These are phyloP conservation scores for Exobasidium rhododendri DNA, from an alignment of 1,284 basidiomycete genomes.

Conservation along the genomic window DNA sequence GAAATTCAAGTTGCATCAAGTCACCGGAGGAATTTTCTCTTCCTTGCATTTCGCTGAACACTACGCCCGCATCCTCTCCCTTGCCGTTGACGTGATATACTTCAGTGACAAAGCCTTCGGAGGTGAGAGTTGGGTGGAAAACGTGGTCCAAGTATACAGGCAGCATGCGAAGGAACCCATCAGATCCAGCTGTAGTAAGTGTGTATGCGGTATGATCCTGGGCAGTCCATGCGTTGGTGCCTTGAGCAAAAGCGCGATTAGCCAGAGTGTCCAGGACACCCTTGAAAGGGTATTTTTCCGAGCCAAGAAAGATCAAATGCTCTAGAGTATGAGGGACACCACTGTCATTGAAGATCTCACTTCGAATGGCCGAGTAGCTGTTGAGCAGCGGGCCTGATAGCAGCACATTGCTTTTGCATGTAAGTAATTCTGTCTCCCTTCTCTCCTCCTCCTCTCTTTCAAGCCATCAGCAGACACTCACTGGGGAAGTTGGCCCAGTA, in stretches of 20 bases:
- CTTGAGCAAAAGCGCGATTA: slow-evolving; percentile 86
- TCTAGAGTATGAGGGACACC: slow-evolving; percentile 52
- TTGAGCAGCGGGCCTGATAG: slow-evolving; percentile 66
- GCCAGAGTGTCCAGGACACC: slow-evolving; percentile 96
- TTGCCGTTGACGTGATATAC: slow-evolving; percentile 74
- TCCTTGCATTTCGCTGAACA: slow-evolving; percentile 84
- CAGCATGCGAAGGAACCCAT: slow-evolving; percentile 89
- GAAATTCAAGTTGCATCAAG: slow-evolving; percentile 70
- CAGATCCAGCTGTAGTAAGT: slow-evolving; percentile 91
- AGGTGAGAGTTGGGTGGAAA: slow-evolving; percentile 89
- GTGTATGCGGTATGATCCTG: slow-evolving; percentile 73
- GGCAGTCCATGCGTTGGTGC: slow-evolving; percentile 68
- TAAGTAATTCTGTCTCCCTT: not conserved
- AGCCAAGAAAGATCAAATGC: slow-evolving; percentile 52
- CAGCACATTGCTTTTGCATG: slow-evolving; percentile 29
- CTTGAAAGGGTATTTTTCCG: slow-evolving; percentile 73
- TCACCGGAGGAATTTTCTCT: slow-evolving; percentile 87
- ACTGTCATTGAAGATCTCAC: slow-evolving; percentile 70
- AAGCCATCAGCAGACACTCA: slow-evolving; percentile 2
- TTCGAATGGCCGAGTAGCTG: slow-evolving; percentile 85
- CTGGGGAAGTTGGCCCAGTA: slow-evolving; percentile 57
- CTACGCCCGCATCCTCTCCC: slow-evolving; percentile 90
- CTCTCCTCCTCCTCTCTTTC: not conserved
- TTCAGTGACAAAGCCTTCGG: slow-evolving; percentile 87
- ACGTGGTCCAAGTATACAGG: slow-evolving; percentile 97